phyloP scores from a whole-genome alignment of 2,329 filamentous ascomycete species.

The Xenosphaeropsis pyriputrescens region DNA sequence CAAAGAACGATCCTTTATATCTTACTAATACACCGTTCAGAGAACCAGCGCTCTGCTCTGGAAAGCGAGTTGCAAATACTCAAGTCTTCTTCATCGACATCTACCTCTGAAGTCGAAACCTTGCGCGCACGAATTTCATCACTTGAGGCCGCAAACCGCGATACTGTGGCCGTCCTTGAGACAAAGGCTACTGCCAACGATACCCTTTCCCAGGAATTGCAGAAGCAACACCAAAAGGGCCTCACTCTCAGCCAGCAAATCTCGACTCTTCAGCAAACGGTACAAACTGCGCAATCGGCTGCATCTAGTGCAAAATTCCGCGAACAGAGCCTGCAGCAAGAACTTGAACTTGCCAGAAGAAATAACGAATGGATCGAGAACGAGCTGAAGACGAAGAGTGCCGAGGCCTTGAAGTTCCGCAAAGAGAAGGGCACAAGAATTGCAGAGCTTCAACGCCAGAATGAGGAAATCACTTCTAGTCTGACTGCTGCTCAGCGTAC shows the following conservation, averaged over 20 bases:
- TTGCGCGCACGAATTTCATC: slow-evolving; percentile 73
- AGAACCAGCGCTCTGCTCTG: slow-evolving; percentile 58
- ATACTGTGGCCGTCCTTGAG: slow-evolving; percentile 78
- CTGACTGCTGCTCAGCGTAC: slow-evolving; percentile 66
- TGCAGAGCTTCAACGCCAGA: slow-evolving; percentile 72
- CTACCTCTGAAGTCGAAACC: slow-evolving; percentile 59
- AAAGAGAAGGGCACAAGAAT: slow-evolving; percentile 91
- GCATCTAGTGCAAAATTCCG: slow-evolving; percentile 76
- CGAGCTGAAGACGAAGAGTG: slow-evolving; percentile 80
- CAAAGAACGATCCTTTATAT: slow-evolving; percentile 2
- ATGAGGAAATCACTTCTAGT: slow-evolving; percentile 69
- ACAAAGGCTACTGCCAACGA: slow-evolving; percentile 81
- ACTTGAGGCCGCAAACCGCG: slow-evolving; percentile 83
- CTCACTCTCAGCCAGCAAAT: slow-evolving; percentile 74
- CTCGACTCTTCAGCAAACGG: slow-evolving; percentile 64
- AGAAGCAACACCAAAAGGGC: slow-evolving; percentile 78
- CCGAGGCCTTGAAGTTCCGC: slow-evolving; percentile 76
- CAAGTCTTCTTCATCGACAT: slow-evolving; percentile 60
- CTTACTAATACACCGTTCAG: slow-evolving; percentile 27
- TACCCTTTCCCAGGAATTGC: slow-evolving; percentile 70
- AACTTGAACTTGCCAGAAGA: slow-evolving; percentile 74
- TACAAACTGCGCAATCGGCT: slow-evolving; percentile 69
- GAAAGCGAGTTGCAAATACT: slow-evolving; percentile 72
- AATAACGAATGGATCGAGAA: slow-evolving; percentile 89
- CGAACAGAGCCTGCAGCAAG: slow-evolving; percentile 80